Evolutionary conservation across 306 rosid genomes (phyloP).

Genomic region (Dalbergia cochinchinensis): DNA sequence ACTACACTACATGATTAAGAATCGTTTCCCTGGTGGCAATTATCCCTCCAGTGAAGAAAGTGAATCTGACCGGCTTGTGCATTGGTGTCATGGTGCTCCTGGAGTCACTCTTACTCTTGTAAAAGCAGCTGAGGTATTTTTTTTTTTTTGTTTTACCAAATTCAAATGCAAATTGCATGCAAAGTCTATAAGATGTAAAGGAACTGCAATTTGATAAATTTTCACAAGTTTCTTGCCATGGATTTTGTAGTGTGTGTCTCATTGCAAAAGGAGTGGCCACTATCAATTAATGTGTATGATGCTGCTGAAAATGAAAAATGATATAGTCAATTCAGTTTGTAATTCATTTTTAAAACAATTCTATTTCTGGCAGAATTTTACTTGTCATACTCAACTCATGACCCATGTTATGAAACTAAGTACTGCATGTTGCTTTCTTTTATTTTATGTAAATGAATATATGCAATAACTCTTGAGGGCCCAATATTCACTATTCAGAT

Average conservation of each 20-base stretch:
- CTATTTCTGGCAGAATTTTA: background rate
- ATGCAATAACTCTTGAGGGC: conserved; percentile 16
- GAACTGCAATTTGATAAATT: background rate
- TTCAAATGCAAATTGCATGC: background rate
- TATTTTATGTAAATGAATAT: background rate
- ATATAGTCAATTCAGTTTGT: conserved; percentile 21
- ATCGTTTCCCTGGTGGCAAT: conserved; percentile 75
- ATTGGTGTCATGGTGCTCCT: conserved; percentile 97
- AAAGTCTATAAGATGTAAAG: background rate
- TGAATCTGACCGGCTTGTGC: conserved; percentile 79
- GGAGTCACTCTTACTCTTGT: conserved; percentile 83
- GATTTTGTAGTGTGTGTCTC: conserved; percentile 6
- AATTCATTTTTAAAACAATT: background rate
- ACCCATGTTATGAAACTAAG: background rate
- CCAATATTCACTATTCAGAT: background rate
- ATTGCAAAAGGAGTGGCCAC: background rate
- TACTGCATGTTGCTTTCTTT: background rate
- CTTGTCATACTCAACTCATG: background rate
- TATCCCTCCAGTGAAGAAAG: conserved; percentile 89
- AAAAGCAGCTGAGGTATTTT: conserved; percentile 77
- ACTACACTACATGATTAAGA: conserved; percentile 70
- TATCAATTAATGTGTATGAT: conserved; percentile 3
- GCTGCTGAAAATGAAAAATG: background rate
- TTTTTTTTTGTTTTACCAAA: conserved; percentile 26
- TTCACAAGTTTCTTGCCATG: background rate